Conservation (phyloP, 2,329 filamentous ascomycete genomes). For the Ophiostoma sp. region DNA sequence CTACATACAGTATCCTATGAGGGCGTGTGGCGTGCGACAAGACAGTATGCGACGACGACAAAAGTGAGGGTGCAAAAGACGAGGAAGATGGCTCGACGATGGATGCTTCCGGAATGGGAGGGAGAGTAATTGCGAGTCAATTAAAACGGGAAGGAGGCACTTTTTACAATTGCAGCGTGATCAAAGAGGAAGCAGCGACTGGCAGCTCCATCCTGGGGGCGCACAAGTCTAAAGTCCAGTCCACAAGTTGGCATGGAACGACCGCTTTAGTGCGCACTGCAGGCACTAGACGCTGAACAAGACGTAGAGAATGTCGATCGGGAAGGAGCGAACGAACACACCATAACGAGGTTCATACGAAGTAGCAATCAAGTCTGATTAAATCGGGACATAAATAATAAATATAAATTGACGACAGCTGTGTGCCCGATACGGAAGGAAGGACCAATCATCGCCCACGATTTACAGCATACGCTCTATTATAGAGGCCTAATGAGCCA, state of each 20-base stretch:
- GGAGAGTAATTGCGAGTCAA: background rate
- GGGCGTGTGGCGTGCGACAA: background rate
- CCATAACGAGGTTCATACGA: background rate
- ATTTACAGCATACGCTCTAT: background rate
- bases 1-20: background rate
- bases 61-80: slow-evolving; percentile 1
- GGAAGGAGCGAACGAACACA: slow-evolving; percentile 8
- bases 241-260: background rate
- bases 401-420: background rate
- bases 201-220: background rate
- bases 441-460: background rate
- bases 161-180: background rate
- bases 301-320: slow-evolving; percentile 3
- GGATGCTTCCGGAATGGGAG: background rate
- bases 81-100: background rate
- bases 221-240: background rate
- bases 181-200: background rate
- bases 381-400: background rate
- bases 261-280: background rate
- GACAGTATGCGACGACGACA: background rate
- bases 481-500: background rate
- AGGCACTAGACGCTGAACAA: background rate
- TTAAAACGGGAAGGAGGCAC: background rate
- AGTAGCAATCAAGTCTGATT: background rate
- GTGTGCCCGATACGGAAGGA: background rate